Evolutionary conservation across 345 rosid genomes (phyloP).

Genomic region (sweet orange (Citrus sinensis)): DNA sequence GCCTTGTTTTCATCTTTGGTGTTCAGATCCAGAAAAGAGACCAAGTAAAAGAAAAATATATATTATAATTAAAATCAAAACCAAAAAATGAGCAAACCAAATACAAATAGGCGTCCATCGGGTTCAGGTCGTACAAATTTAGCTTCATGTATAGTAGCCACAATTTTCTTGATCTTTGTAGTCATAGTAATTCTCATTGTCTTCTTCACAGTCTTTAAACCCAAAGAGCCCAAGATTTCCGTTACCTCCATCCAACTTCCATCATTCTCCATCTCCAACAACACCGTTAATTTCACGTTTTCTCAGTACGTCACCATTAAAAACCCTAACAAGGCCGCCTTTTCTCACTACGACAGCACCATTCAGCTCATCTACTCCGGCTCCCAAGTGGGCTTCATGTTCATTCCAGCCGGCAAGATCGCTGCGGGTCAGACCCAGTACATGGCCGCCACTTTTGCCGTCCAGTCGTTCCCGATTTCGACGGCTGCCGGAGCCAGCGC

Average conservation of each 20-base stretch:
- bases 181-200: constrained; percentile 62
- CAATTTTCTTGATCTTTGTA: constrained; percentile 71
- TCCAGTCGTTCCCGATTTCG: constrained; percentile 70
- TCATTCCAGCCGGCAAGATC: constrained; percentile 95
- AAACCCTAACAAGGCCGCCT: constrained; percentile 82
- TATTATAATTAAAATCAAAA: not conserved
- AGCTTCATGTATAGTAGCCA: constrained; percentile 90
- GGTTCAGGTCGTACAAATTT: constrained; percentile 76
- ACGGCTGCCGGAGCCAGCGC: constrained; percentile 29
- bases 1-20: not conserved
- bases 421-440: constrained; percentile 70
- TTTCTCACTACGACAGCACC: constrained; percentile 91
- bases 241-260: constrained; percentile 91
- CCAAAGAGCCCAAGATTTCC: constrained; percentile 83
- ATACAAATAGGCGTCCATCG: constrained; percentile 29
- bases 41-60: not conserved
- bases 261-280: constrained; percentile 80
- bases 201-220: constrained; percentile 91
- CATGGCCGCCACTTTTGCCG: constrained; percentile 95
- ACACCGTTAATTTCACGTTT: constrained; percentile 84
- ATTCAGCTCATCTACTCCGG: constrained; percentile 89
- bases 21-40: not conserved
- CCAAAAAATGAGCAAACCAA: constrained; percentile 30
- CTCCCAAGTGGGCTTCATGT: constrained; percentile 90
- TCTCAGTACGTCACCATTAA: constrained; percentile 81